phyloP scores from a whole-genome alignment of 768 basidiomycete genomes.

The Lactarius quietus region DNA sequence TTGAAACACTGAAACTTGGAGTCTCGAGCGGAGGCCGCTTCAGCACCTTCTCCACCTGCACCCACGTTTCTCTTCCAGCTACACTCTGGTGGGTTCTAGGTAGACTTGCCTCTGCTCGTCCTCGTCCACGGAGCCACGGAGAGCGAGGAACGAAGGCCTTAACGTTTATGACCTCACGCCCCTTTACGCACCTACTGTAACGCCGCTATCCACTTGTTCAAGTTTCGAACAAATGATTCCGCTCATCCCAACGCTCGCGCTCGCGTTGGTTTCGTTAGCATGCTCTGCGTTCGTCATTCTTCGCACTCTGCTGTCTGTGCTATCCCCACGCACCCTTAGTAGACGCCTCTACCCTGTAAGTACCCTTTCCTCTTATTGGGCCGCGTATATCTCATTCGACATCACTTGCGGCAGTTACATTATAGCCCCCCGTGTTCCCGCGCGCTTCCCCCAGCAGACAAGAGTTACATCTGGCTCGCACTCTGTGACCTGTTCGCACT shows the following conservation, averaged over 20 bases:
- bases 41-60: neutral
- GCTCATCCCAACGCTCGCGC: conserved; percentile 59
- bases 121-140: neutral
- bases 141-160: conserved; percentile 33
- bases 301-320: conserved; percentile 68
- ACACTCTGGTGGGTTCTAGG: neutral
- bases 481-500: conserved; percentile 61
- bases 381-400: neutral
- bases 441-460: conserved; percentile 63
- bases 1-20: neutral
- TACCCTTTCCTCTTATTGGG: conserved; percentile 30
- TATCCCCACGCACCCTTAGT: conserved; percentile 70
- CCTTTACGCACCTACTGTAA: conserved; percentile 29
- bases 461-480: conserved; percentile 72
- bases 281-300: conserved; percentile 73
- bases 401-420: conserved; percentile 49
- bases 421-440: conserved; percentile 70
- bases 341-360: conserved; percentile 67
- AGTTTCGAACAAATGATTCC: conserved; percentile 55
- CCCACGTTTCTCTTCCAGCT: neutral
- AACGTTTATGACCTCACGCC: conserved; percentile 33
- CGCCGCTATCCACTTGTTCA: conserved; percentile 25
- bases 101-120: neutral
- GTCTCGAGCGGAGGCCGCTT: neutral
- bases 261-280: conserved; percentile 68